Conservation (phyloP, 495 filamentous ascomycete species). For the Rostrohypoxylon terebratum region DNA sequence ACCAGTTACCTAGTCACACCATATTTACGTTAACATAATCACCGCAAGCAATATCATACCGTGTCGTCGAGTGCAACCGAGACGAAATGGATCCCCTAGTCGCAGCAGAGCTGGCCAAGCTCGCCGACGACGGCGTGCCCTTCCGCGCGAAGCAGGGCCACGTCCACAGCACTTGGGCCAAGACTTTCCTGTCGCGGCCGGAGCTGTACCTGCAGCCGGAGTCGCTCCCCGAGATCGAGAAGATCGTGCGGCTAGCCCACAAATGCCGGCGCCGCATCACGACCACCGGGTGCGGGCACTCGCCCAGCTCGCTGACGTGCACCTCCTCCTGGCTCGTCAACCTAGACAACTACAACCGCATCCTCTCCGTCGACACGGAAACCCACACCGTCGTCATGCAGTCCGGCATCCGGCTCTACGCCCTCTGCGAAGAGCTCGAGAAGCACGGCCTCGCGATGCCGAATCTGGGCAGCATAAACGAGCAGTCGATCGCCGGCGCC, state of each 20-base stretch:
- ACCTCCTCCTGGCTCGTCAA: conserved; percentile 96
- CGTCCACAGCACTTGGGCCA: conserved; percentile 95
- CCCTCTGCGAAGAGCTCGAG: conserved; percentile 75
- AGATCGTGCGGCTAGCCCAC: conserved; percentile 83
- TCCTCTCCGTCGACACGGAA: conserved; percentile 73
- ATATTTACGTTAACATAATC: no score
- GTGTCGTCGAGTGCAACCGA: neutral
- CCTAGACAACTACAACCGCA: conserved; percentile 81
- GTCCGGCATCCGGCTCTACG: conserved; percentile 82
- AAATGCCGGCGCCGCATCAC: conserved; percentile 82
- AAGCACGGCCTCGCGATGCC: conserved; percentile 81
- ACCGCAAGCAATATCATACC: conserved; percentile 2
- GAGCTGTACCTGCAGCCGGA: conserved; percentile 90
- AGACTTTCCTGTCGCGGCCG: conserved; percentile 85
- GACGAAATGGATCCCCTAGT: conserved; percentile 51
- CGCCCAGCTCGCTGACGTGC: conserved; percentile 91
- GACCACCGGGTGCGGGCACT: conserved; percentile 87
- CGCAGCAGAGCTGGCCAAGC: conserved; percentile 49
- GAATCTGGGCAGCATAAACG: conserved; percentile 92
- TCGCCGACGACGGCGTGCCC: conserved; percentile 61
- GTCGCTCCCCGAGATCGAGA: conserved; percentile 81
- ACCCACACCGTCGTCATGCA: conserved; percentile 78
- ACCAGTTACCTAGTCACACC: neutral
- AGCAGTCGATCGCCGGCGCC: conserved; percentile 92
- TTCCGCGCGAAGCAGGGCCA: conserved; percentile 80